A percentile compares a stretch with the other conserved stretches of the same genome.
These are phyloP conservation scores for Zymoseptoria passerinii DNA, from an alignment of 2,329 filamentous ascomycete genomes.

Conservation along the genomic window DNA sequence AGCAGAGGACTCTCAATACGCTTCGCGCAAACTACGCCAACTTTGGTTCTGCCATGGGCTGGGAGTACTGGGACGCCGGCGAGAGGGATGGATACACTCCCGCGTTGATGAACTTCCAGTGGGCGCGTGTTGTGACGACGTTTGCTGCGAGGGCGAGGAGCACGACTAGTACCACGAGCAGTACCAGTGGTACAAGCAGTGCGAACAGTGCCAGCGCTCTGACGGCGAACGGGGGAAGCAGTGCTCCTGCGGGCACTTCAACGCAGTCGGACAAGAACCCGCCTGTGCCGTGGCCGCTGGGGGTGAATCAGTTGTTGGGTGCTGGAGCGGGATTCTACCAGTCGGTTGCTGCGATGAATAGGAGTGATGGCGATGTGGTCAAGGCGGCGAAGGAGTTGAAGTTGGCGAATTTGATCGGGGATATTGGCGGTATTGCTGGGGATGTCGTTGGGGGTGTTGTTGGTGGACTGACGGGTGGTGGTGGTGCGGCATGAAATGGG, in stretches of 20 bases:
- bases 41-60: constrained; percentile 19
- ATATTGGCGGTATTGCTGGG: background rate
- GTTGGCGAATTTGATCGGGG: background rate
- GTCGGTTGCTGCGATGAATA: constrained; percentile 13
- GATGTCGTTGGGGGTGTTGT: background rate
- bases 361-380: constrained; percentile 9
- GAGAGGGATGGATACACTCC: constrained; percentile 4
- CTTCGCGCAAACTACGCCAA: constrained; percentile 17
- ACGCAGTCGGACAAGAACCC: background rate
- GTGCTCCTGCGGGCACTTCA: background rate
- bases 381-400: constrained; percentile 8
- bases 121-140: background rate
- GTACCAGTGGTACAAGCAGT: background rate
- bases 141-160: background rate
- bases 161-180: background rate
- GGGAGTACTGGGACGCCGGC: constrained; percentile 27
- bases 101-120: background rate
- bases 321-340: constrained; percentile 7
- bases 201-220: background rate
- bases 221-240: background rate
- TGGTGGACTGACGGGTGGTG: background rate
- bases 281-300: constrained; percentile 17
- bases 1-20: constrained; percentile 15
- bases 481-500: background rate
- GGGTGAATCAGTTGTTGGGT: constrained; percentile 8